phyloP scores from a whole-genome alignment of 2,329 filamentous ascomycete genomes.

The Nemania serpens region DNA sequence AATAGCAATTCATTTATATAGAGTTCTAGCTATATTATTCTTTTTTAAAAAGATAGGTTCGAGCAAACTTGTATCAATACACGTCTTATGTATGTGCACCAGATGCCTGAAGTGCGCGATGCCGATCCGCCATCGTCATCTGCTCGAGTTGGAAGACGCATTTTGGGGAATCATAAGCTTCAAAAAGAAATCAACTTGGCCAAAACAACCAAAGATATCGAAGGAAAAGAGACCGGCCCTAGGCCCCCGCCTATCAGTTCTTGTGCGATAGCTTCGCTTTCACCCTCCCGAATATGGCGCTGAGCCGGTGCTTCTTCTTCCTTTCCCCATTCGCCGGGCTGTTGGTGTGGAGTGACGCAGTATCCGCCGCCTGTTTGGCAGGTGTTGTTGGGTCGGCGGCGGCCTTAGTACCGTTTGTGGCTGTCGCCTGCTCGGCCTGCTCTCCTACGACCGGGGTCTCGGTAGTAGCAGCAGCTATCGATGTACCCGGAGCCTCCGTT shows the following conservation, averaged over 20 bases:
- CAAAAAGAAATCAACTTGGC: slow-evolving; percentile 30
- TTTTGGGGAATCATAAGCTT: slow-evolving; percentile 40
- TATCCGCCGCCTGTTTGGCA: slow-evolving; percentile 14
- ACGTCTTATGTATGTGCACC: slow-evolving; percentile 33
- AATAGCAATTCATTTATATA: not conserved
- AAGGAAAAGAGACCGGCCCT: slow-evolving; percentile 21
- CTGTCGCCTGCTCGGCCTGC: slow-evolving; percentile 26
- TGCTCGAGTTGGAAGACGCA: slow-evolving; percentile 33
- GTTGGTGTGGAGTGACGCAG: slow-evolving; percentile 35
- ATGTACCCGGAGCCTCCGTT: not conserved
- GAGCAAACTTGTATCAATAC: slow-evolving; percentile 29
- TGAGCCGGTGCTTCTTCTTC: slow-evolving; percentile 71
- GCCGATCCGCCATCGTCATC: slow-evolving; percentile 31
- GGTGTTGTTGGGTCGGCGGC: slow-evolving; percentile 30
- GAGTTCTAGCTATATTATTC: not conserved
- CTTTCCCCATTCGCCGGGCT: slow-evolving; percentile 50
- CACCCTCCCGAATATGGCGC: slow-evolving; percentile 64
- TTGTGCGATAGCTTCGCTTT: slow-evolving; percentile 51
- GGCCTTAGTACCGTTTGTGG: slow-evolving; percentile 30
- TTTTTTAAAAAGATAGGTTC: slow-evolving; percentile 2
- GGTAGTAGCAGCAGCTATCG: slow-evolving; percentile 13
- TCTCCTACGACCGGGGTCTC: slow-evolving; percentile 11
- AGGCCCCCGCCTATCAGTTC: slow-evolving; percentile 25
- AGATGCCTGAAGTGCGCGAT: slow-evolving; percentile 30
- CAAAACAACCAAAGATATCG: slow-evolving; percentile 21